Percentiles rank a stretch among this genome's conserved stretches.
phyloP scores from a whole-genome alignment of 257 asterid genomes.

The Solanum sitiens region DNA sequence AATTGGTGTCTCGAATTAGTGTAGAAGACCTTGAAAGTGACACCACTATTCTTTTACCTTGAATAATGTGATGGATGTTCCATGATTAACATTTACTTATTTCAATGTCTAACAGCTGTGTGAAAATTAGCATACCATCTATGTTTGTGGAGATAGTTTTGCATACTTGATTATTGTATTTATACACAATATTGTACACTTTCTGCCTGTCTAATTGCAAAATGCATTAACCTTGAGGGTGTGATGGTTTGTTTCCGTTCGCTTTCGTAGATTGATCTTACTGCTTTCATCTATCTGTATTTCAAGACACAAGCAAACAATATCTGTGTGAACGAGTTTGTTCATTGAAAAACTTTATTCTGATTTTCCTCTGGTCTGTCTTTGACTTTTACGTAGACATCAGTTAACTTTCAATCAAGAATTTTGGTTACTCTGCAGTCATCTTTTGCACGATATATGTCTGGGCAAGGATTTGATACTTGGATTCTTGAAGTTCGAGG shows the following conservation, averaged over 20 bases:
- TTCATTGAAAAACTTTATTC: not conserved
- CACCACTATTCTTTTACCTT: not conserved
- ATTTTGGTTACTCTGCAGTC: slow-evolving; percentile 40
- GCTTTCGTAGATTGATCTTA: not conserved
- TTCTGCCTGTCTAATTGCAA: not conserved
- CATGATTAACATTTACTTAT: not conserved
- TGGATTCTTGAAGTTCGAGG: slow-evolving; percentile 98
- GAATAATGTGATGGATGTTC: not conserved
- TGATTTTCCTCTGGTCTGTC: not conserved
- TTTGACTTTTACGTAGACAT: not conserved
- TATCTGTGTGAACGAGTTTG: not conserved
- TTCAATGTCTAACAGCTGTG: not conserved
- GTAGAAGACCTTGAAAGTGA: not conserved
- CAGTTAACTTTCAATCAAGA: not conserved
- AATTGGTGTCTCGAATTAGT: not conserved
- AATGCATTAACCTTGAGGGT: not conserved
- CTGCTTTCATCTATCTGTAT: not conserved
- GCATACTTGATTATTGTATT: not conserved
- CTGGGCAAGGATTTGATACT: slow-evolving; percentile 97
- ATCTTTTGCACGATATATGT: slow-evolving; percentile 96
- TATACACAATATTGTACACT: not conserved
- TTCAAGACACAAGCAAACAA: not conserved
- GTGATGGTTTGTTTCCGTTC: not conserved
- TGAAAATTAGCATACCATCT: not conserved
- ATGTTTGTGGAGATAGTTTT: not conserved